These are phyloP conservation scores for Vitis hybrid DNA, from an alignment of 177 flowering plant species.

Conservation along the genomic window DNA sequence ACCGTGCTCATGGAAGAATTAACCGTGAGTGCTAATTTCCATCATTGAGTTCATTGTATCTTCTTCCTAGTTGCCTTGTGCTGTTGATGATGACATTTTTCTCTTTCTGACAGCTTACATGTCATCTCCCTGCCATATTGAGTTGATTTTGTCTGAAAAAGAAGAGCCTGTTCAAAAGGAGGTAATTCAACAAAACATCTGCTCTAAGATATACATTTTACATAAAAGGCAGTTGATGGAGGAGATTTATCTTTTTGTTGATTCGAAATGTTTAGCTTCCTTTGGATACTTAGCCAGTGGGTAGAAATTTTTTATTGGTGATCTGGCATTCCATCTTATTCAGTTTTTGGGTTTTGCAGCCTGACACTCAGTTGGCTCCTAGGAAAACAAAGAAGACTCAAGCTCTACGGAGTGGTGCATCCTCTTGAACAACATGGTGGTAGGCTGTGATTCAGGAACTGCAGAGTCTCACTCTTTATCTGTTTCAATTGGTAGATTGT, in stretches of 20 bases:
- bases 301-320: neutral
- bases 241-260: neutral
- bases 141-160: conserved; percentile 37
- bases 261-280: neutral
- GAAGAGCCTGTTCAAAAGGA: conserved; percentile 47
- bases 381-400: conserved; percentile 22
- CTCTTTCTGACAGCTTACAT: conserved; percentile 37
- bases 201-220: too few species aligned
- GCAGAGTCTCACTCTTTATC: neutral
- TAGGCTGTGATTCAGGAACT: too few species aligned
- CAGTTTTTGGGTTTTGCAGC: conserved; percentile 22
- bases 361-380: conserved; percentile 40
- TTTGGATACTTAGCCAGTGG: neutral
- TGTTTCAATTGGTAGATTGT: neutral
- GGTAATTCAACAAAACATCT: conserved; percentile 17
- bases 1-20: conserved; percentile 53
- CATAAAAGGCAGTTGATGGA: neutral
- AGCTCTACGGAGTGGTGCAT: conserved; percentile 30
- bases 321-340: neutral
- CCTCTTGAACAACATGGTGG: conserved; percentile 18
- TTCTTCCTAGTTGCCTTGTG: neutral
- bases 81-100: neutral
- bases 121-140: conserved; percentile 52
- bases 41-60: neutral
- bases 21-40: conserved; percentile 31